Conservation (phyloP, 495 filamentous ascomycete genomes). For the Echria macrotheca region DNA sequence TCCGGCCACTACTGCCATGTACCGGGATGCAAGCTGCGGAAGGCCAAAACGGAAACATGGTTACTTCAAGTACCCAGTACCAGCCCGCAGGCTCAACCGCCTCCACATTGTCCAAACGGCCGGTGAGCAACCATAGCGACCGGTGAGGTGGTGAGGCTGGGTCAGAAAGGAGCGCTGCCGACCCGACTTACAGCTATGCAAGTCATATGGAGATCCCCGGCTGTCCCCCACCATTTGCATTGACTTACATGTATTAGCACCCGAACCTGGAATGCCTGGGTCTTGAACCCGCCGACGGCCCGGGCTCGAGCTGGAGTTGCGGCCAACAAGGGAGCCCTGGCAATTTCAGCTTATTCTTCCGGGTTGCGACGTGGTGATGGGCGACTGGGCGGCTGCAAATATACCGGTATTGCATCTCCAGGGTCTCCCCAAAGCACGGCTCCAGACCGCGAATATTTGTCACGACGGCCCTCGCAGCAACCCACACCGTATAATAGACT, state of each 20-base stretch:
- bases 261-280: conserved; percentile 9
- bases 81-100: conserved; percentile 2
- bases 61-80: conserved; percentile 2
- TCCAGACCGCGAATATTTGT: background rate
- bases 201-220: conserved; percentile 14
- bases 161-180: conserved; percentile 1
- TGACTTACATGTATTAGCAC: conserved; percentile 4
- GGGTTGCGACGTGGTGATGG: conserved; percentile 12
- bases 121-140: conserved; percentile 16
- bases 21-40: too few species aligned
- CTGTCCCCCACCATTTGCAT: conserved; percentile 2
- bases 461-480: background rate
- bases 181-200: conserved; percentile 9
- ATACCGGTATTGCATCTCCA: conserved; percentile 6
- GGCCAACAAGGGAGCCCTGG: background rate
- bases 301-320: background rate
- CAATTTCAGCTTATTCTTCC: conserved; percentile 3
- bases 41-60: background rate
- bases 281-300: background rate
- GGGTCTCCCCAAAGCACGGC: too few species aligned
- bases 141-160: conserved; percentile 21
- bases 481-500: too few species aligned
- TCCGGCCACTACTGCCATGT: too few species aligned
- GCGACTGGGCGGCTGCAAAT: conserved; percentile 11
- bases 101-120: conserved; percentile 9